Percentiles rank a stretch among this genome's conserved stretches.
Evolutionary conservation across 2,329 filamentous ascomycete species (phyloP).

Genomic region (Fusarium solani-melongenae): DNA sequence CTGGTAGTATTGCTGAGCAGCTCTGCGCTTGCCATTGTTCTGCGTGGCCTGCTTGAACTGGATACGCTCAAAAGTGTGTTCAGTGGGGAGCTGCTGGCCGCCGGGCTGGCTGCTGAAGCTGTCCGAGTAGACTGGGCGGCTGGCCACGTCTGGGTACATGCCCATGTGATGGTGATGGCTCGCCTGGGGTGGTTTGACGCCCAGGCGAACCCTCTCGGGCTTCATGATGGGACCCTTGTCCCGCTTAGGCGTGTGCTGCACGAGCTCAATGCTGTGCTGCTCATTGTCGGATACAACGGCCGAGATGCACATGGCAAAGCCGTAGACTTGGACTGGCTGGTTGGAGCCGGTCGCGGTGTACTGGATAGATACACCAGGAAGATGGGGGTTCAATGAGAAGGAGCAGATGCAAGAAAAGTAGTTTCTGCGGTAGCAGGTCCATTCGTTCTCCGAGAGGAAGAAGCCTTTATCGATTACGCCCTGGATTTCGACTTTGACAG

Average conservation of each 20-base stretch:
- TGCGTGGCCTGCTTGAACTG: conserved; percentile 95
- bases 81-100: conserved; percentile 57
- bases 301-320: conserved; percentile 86
- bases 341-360: conserved; percentile 62
- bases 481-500: conserved; percentile 77
- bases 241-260: conserved; percentile 91
- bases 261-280: conserved; percentile 82
- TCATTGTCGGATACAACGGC: conserved; percentile 82
- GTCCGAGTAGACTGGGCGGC: conserved; percentile 54
- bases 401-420: conserved; percentile 90
- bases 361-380: conserved; percentile 58
- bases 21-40: conserved; percentile 91
- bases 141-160: conserved; percentile 54
- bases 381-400: conserved; percentile 73
- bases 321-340: conserved; percentile 73
- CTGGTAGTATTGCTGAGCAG: conserved; percentile 92
- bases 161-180: conserved; percentile 57
- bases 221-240: conserved; percentile 86
- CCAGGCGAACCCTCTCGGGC: conserved; percentile 75
- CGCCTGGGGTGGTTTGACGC: conserved; percentile 72
- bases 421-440: conserved; percentile 93
- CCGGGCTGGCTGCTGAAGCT: conserved; percentile 47
- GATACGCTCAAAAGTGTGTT: conserved; percentile 84
- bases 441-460: conserved; percentile 82
- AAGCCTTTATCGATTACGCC: conserved; percentile 91